A percentile compares a stretch with the other conserved stretches of the same genome.
phyloP scores from a whole-genome alignment of 169 alveolate species.

The Plasmodium berghei region DNA sequence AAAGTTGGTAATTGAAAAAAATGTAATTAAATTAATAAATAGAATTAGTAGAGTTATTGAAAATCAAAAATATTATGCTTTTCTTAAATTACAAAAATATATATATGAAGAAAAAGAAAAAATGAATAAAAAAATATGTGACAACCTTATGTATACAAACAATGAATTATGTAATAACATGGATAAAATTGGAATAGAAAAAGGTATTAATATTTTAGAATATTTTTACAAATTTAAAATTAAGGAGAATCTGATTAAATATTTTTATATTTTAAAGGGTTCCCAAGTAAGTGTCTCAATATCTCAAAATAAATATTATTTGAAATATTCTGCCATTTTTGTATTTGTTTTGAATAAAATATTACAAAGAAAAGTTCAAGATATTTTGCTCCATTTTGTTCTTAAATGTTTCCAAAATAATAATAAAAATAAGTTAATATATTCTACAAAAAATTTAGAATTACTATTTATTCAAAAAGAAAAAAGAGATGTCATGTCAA shows the following conservation, averaged over 20 bases:
- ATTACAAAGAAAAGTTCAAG: conserved; percentile 31
- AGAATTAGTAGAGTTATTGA: conserved; percentile 12
- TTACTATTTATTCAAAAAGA: conserved; percentile 5
- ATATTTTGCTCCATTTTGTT: conserved; percentile 18
- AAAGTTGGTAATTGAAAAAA: conserved; percentile 32
- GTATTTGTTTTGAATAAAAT: conserved; percentile 31
- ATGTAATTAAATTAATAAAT: conserved; percentile 11
- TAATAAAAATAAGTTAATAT: conserved; percentile 26
- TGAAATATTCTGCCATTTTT: conserved; percentile 44
- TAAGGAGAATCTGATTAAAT: conserved; percentile 33
- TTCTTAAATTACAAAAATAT: conserved; percentile 41
- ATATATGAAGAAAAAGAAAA: conserved; percentile 32
- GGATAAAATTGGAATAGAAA: conserved; percentile 39
- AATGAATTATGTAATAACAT: conserved; percentile 37
- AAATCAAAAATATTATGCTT: conserved; percentile 47
- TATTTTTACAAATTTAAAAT: conserved; percentile 28
- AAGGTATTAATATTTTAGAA: conserved; percentile 40
- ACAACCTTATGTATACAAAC: conserved; percentile 43
- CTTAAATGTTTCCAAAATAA: conserved; percentile 38
- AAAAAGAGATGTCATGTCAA: conserved; percentile 1
- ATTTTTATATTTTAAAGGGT: conserved; percentile 47
- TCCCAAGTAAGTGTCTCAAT: conserved; percentile 15
- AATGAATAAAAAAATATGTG: conserved; percentile 19
- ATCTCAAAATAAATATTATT: not conserved
- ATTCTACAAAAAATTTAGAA: conserved; percentile 26